A percentile compares a stretch with the other conserved stretches of the same genome.
Evolutionary conservation across 352 stramenopile species (phyloP).

Genomic region (Phytophthora meadii): DNA sequence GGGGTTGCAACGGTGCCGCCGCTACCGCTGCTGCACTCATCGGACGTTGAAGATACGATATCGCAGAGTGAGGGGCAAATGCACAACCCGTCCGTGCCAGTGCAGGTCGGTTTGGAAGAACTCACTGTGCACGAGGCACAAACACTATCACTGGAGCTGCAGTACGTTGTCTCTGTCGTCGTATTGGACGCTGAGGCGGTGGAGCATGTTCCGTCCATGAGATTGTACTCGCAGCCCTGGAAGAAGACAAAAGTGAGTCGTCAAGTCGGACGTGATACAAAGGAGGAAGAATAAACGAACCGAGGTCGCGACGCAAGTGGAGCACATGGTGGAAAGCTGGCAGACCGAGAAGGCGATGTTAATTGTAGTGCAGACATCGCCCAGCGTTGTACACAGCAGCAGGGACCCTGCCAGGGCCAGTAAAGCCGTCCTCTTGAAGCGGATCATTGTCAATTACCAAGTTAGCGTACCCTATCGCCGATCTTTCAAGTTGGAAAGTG

Average conservation of each 20-base stretch:
- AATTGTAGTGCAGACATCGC: slow-evolving; percentile 40
- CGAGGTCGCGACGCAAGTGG: slow-evolving; percentile 40
- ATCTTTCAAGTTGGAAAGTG: slow-evolving; percentile 25
- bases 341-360: slow-evolving; percentile 45
- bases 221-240: slow-evolving; percentile 48
- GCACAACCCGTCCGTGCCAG: slow-evolving; percentile 34
- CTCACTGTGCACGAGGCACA: slow-evolving; percentile 42
- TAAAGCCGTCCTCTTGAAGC: slow-evolving; percentile 10
- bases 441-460: slow-evolving; percentile 31
- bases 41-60: slow-evolving; percentile 21
- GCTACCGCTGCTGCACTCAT: slow-evolving; percentile 18
- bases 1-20: neutral
- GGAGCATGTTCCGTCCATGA: slow-evolving; percentile 37
- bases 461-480: slow-evolving; percentile 22
- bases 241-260: slow-evolving; percentile 5
- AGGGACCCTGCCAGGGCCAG: neutral
- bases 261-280: neutral
- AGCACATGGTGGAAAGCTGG: slow-evolving; percentile 51
- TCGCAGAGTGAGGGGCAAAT: slow-evolving; percentile 53
- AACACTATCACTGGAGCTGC: slow-evolving; percentile 27
- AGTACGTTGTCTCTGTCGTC: slow-evolving; percentile 27
- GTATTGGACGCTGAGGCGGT: slow-evolving; percentile 16
- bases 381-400: slow-evolving; percentile 7
- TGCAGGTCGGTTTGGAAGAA: slow-evolving; percentile 41
- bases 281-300: slow-evolving; percentile 10